Percentiles rank a stretch among this genome's conserved stretches.
Evolutionary conservation across 768 basidiomycete species (phyloP).

Genomic region (Pisolithus orientalis): DNA sequence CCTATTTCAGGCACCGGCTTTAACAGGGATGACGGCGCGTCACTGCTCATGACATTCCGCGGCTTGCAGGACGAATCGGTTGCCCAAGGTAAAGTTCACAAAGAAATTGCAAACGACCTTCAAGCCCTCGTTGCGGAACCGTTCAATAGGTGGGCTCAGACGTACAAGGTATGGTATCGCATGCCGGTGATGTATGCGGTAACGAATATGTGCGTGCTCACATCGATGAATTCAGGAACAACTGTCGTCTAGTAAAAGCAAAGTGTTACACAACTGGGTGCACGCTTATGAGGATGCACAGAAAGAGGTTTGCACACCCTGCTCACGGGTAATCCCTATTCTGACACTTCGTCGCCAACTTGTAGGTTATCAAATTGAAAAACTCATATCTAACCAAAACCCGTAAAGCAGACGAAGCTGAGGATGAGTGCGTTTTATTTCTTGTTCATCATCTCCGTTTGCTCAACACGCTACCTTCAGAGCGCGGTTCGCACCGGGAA

Average conservation of each 20-base stretch:
- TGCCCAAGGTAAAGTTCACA: constrained; percentile 71
- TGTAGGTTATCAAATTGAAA: constrained; percentile 58
- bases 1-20: constrained; percentile 53
- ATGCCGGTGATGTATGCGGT: too few relatives aligned
- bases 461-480: constrained; percentile 33
- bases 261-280: constrained; percentile 61
- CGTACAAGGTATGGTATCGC: constrained; percentile 49
- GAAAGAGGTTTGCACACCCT: constrained; percentile 42
- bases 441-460: not conserved
- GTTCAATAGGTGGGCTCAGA: constrained; percentile 73
- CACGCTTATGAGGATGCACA: constrained; percentile 65
- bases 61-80: constrained; percentile 71
- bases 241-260: constrained; percentile 49
- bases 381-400: constrained; percentile 72
- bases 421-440: constrained; percentile 72
- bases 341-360: constrained; percentile 1
- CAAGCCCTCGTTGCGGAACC: constrained; percentile 71
- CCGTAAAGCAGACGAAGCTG: constrained; percentile 83
- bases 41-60: constrained; percentile 70
- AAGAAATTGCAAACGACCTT: constrained; percentile 67
- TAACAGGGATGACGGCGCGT: constrained; percentile 77
- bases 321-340: not conserved
- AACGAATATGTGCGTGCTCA: not conserved
- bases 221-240: constrained; percentile 41
- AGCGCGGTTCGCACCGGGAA: constrained; percentile 80